Evolutionary conservation across 2,329 filamentous ascomycete genomes (phyloP).

Genomic region (Thermothelomyces thermophilus): DNA sequence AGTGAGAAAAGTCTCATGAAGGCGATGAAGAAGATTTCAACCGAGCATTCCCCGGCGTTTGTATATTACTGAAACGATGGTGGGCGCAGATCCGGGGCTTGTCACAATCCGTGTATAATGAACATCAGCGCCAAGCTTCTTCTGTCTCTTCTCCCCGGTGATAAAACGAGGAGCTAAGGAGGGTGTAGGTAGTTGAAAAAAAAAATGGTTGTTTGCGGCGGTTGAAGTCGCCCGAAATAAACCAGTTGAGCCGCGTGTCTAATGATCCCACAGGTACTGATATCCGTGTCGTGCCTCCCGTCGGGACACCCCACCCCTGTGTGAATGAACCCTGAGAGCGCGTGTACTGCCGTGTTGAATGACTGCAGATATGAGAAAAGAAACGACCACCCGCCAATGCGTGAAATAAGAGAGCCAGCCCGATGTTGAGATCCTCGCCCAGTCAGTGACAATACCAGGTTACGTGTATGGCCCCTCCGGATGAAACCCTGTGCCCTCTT

Average conservation of each 20-base stretch:
- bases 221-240: constrained; percentile 8
- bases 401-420: constrained; percentile 14
- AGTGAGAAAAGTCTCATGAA: constrained; percentile 37
- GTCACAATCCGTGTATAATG: not conserved
- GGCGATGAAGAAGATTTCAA: not conserved
- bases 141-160: no score
- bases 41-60: not conserved
- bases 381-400: not conserved
- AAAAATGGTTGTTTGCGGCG: not conserved
- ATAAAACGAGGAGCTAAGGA: no score
- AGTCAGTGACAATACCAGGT: constrained; percentile 3
- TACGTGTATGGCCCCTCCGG: constrained; percentile 6
- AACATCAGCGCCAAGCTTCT: no score
- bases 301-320: not conserved
- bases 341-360: constrained; percentile 15
- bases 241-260: not conserved
- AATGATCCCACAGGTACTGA: not conserved
- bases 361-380: constrained; percentile 9
- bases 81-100: not conserved
- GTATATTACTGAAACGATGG: not conserved
- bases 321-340: not conserved
- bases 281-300: not conserved
- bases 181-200: not conserved
- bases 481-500: not conserved
- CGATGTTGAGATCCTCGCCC: constrained; percentile 25